phyloP scores from a whole-genome alignment of 352 stramenopile species.

The Phytophthora cactorum region DNA sequence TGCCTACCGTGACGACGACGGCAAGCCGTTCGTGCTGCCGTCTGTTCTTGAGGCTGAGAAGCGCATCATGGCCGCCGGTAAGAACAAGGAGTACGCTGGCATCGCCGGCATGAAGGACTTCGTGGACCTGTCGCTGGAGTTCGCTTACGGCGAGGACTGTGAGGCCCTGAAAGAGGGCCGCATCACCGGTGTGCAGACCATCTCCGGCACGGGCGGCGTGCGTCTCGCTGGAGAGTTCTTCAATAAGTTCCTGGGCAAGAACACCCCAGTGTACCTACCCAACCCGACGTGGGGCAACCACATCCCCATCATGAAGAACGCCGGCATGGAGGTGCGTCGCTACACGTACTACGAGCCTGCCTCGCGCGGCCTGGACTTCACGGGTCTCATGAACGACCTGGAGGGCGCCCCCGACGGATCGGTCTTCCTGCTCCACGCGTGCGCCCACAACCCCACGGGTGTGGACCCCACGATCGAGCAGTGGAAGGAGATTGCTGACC shows the following conservation, averaged over 20 bases:
- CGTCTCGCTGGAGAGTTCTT: slow-evolving; percentile 97
- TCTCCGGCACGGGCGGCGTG: slow-evolving; percentile 98
- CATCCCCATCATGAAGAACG: slow-evolving; percentile 93
- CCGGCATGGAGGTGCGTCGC: slow-evolving; percentile 77
- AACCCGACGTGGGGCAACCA: slow-evolving; percentile 99
- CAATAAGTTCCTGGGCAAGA: slow-evolving; percentile 85
- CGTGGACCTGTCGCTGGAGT: slow-evolving; percentile 94
- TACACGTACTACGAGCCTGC: slow-evolving; percentile 90
- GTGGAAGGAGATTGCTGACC: slow-evolving; percentile 97
- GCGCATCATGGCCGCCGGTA: slow-evolving; percentile 91
- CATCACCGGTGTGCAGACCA: slow-evolving; percentile 96
- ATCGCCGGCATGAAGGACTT: slow-evolving; percentile 97
- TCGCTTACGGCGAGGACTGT: slow-evolving; percentile 97
- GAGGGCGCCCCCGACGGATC: slow-evolving; percentile 93
- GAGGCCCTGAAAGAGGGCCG: slow-evolving; percentile 90
- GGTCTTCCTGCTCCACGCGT: slow-evolving; percentile 98
- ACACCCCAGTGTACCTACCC: slow-evolving; percentile 96
- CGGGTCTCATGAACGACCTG: slow-evolving; percentile 95
- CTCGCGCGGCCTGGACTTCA: slow-evolving; percentile 92
- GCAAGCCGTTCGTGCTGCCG: slow-evolving; percentile 96
- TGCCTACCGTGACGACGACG: slow-evolving; percentile 96
- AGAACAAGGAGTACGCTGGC: slow-evolving; percentile 98
- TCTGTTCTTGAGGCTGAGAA: slow-evolving; percentile 97
- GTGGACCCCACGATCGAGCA: slow-evolving; percentile 98
- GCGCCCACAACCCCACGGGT: slow-evolving; percentile 99